These are phyloP conservation scores for Kuraishia piskuri DNA, from an alignment of 805 yeast genomes.

Conservation along the genomic window DNA sequence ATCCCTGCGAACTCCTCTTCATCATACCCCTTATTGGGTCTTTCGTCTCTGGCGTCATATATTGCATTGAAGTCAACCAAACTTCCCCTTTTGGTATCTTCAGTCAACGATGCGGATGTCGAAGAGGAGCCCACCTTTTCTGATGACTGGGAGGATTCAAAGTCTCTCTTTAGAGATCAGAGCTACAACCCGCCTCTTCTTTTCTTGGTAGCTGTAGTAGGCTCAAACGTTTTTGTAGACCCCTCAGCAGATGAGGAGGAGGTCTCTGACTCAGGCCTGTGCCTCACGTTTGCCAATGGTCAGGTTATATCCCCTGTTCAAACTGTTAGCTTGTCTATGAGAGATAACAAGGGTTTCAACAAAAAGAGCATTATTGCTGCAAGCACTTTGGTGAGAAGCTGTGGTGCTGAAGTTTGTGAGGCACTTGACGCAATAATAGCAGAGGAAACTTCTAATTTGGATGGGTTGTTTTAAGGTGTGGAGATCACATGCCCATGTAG, in stretches of 20 bases:
- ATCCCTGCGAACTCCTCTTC: conserved; percentile 29
- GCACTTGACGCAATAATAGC: conserved; percentile 46
- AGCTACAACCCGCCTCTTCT: conserved; percentile 54
- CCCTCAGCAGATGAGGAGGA: conserved; percentile 87
- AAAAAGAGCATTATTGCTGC: conserved; percentile 41
- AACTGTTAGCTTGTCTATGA: conserved; percentile 50
- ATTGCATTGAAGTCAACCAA: conserved; percentile 74
- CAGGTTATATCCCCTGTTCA: conserved; percentile 65
- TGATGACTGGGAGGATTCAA: conserved; percentile 72
- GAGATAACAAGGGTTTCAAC: conserved; percentile 47
- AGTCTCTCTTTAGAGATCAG: conserved; percentile 30
- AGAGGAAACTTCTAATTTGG: conserved; percentile 13
- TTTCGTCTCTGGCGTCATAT: conserved; percentile 73
- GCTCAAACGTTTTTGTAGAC: conserved; percentile 61
- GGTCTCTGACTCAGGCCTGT: conserved; percentile 77
- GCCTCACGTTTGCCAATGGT: conserved; percentile 65
- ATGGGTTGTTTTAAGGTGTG: background rate
- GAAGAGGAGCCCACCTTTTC: conserved; percentile 89
- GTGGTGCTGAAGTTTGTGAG: conserved; percentile 54
- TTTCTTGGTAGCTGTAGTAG: conserved; percentile 70
- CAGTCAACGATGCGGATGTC: conserved; percentile 54
- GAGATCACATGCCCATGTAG: background rate
- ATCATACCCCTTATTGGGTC: conserved; percentile 34
- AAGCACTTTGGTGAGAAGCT: conserved; percentile 44
- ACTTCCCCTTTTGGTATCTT: conserved; percentile 65